phyloP scores from a whole-genome alignment of 768 basidiomycete species.

The Lactifluus subvellereus region DNA sequence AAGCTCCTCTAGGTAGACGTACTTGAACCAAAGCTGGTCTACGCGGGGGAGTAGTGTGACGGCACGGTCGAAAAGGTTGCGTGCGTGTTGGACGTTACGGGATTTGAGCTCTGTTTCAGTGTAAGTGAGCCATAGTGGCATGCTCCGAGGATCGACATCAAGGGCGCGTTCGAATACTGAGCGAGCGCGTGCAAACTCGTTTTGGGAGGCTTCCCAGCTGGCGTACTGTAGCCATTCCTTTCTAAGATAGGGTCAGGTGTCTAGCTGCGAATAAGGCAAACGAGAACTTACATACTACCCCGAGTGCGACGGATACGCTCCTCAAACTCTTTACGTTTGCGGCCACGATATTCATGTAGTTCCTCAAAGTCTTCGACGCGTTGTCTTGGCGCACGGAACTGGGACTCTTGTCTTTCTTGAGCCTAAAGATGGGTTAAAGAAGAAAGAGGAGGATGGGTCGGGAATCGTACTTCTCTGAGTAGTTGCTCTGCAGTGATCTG shows the following conservation, averaged over 20 bases:
- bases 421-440: slow-evolving; percentile 46
- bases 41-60: slow-evolving; percentile 95
- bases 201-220: slow-evolving; percentile 92
- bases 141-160: slow-evolving; percentile 86
- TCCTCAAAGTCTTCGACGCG: slow-evolving; percentile 95
- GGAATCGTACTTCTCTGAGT: slow-evolving; percentile 68
- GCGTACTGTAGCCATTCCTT: slow-evolving; percentile 87
- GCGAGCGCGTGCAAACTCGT: slow-evolving; percentile 89
- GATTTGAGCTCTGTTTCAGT: slow-evolving; percentile 98
- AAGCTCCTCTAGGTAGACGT: slow-evolving; percentile 96
- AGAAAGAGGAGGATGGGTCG: not conserved
- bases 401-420: slow-evolving; percentile 93
- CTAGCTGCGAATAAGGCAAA: not conserved
- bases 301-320: slow-evolving; percentile 76
- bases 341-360: slow-evolving; percentile 81
- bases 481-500: slow-evolving; percentile 99
- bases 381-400: slow-evolving; percentile 89
- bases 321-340: slow-evolving; percentile 93
- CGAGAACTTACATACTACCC: slow-evolving; percentile 61
- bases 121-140: slow-evolving; percentile 91
- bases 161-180: slow-evolving; percentile 96
- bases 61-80: slow-evolving; percentile 95
- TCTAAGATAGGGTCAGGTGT: slow-evolving; percentile 34
- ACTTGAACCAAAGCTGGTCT: slow-evolving; percentile 99
- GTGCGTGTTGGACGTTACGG: slow-evolving; percentile 93